Percentiles rank a stretch among this genome's conserved stretches.
Conservation (phyloP, 371 early-diverging fungal species). For the Mortierella sp. region DNA sequence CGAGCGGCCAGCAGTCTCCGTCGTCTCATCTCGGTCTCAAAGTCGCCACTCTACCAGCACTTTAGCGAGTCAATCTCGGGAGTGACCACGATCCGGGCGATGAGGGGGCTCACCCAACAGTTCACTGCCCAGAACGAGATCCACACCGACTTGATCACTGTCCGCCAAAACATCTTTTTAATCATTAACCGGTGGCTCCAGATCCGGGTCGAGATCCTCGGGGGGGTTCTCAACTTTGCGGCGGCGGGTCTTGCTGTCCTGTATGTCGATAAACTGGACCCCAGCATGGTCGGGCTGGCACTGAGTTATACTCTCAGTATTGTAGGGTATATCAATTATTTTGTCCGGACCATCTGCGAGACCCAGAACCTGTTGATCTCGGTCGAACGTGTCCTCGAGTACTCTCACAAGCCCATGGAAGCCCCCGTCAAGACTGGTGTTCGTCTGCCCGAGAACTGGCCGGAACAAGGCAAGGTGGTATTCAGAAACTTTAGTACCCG, state of each 20-base stretch:
- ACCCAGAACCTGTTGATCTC: slow-evolving; percentile 71
- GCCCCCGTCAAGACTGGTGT: slow-evolving; percentile 58
- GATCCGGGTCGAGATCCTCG: slow-evolving; percentile 49
- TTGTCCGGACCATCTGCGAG: slow-evolving; percentile 71
- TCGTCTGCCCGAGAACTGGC: slow-evolving; percentile 71
- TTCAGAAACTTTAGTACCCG: slow-evolving; percentile 68
- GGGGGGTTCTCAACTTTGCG: slow-evolving; percentile 2
- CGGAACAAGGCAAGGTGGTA: slow-evolving; percentile 68
- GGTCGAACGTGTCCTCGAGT: slow-evolving; percentile 76
- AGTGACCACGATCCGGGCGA: slow-evolving; percentile 27
- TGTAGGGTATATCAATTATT: slow-evolving; percentile 83
- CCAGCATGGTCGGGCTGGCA: slow-evolving; percentile 71
- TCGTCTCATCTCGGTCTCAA: slow-evolving; percentile 62
- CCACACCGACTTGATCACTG: background rate
- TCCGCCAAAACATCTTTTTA: background rate
- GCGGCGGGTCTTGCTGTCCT: slow-evolving; percentile 20
- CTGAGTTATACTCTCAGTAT: slow-evolving; percentile 76
- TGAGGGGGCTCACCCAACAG: slow-evolving; percentile 22
- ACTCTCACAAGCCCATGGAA: slow-evolving; percentile 69
- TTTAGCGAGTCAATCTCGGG: slow-evolving; percentile 70
- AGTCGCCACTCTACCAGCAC: slow-evolving; percentile 70
- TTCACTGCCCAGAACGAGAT: slow-evolving; percentile 15
- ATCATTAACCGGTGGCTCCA: slow-evolving; percentile 24
- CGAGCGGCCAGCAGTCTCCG: slow-evolving; percentile 68
- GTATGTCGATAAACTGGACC: slow-evolving; percentile 47